phyloP scores from a whole-genome alignment of 805 yeast genomes.

The Komagataella mondaviorum region DNA sequence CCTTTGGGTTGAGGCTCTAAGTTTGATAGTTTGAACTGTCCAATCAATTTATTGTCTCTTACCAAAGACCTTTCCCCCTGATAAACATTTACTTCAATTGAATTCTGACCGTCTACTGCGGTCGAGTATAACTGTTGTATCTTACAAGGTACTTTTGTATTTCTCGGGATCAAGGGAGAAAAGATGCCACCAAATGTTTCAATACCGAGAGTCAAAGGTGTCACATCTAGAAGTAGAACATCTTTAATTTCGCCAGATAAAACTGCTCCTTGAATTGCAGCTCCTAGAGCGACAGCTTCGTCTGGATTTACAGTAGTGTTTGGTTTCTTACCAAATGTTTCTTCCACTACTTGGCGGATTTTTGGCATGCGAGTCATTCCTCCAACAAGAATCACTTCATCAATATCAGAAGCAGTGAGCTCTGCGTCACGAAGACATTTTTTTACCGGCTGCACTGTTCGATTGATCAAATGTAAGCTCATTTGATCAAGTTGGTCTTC shows the following conservation, averaged over 20 bases:
- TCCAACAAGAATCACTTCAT: conserved; percentile 78
- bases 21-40: conserved; percentile 85
- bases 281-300: conserved; percentile 92
- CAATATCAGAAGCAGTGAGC: conserved; percentile 46
- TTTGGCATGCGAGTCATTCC: conserved; percentile 92
- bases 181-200: conserved; percentile 96
- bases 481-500: conserved; percentile 38
- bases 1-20: conserved; percentile 88
- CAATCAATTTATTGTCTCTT: conserved; percentile 89
- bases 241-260: conserved; percentile 91
- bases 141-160: conserved; percentile 91
- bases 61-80: conserved; percentile 97
- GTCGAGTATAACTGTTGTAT: conserved; percentile 89
- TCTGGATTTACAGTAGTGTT: conserved; percentile 91
- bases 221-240: conserved; percentile 78
- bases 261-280: conserved; percentile 96
- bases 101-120: conserved; percentile 89
- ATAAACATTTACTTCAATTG: conserved; percentile 91
- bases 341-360: conserved; percentile 64
- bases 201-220: conserved; percentile 83
- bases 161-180: conserved; percentile 75
- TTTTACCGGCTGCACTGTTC: conserved; percentile 64
- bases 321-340: conserved; percentile 71
- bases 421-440: conserved; percentile 77
- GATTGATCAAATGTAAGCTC: conserved; percentile 47